A percentile compares a stretch with the other conserved stretches of the same genome.
Evolutionary conservation across 2,329 filamentous ascomycete species (phyloP).

Genomic region (Xylariales sp.): DNA sequence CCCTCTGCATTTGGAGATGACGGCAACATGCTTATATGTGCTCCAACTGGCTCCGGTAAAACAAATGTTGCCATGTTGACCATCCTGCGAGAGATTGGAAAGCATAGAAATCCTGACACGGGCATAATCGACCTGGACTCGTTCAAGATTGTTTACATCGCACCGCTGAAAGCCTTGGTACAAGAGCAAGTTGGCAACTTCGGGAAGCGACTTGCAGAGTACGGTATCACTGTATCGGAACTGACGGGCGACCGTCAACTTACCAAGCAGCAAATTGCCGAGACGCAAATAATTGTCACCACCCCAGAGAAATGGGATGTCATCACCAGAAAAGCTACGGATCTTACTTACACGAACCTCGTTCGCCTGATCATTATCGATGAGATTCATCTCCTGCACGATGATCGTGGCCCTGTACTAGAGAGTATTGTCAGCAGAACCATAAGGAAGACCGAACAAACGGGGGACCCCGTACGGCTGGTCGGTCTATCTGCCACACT

Average conservation of each 20-base stretch:
- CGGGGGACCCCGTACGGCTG: slow-evolving; percentile 85
- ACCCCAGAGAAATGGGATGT: slow-evolving; percentile 99
- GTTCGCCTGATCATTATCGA: slow-evolving; percentile 95
- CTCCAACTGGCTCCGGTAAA: slow-evolving; percentile 94
- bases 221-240: slow-evolving; percentile 90
- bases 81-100: slow-evolving; percentile 93
- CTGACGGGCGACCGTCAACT: slow-evolving; percentile 96
- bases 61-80: slow-evolving; percentile 98
- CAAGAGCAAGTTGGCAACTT: slow-evolving; percentile 99
- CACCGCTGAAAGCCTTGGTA: slow-evolving; percentile 89
- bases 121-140: slow-evolving; percentile 94
- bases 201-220: slow-evolving; percentile 82
- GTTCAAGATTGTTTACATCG: slow-evolving; percentile 98
- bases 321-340: slow-evolving; percentile 95
- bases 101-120: slow-evolving; percentile 81
- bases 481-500: slow-evolving; percentile 92
- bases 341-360: slow-evolving; percentile 95
- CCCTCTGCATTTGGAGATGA: slow-evolving; percentile 89
- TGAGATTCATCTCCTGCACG: slow-evolving; percentile 95
- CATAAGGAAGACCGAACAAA: slow-evolving; percentile 89
- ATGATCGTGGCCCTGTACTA: slow-evolving; percentile 92
- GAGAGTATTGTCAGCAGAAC: slow-evolving; percentile 96
- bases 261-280: slow-evolving; percentile 96
- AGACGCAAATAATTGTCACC: slow-evolving; percentile 97
- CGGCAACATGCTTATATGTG: slow-evolving; percentile 96